A percentile compares a stretch with the other conserved stretches of the same genome.
Evolutionary conservation across 1,284 basidiomycete species (phyloP).

Genomic region (Trichosporon faecale): DNA sequence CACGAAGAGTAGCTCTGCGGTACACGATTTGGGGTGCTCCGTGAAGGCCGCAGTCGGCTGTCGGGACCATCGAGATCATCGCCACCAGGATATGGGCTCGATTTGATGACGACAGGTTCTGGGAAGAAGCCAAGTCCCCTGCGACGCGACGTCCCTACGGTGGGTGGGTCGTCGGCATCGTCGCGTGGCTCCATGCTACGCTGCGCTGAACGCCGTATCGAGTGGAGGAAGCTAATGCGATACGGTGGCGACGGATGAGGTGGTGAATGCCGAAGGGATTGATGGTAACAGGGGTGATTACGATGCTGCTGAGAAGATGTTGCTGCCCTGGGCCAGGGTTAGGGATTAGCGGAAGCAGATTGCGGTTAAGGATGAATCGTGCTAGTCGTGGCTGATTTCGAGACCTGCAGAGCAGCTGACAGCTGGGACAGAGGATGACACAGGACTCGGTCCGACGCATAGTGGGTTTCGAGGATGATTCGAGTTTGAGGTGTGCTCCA

Average conservation of each 20-base stretch:
- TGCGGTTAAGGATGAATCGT: background rate
- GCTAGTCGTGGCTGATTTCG: constrained; percentile 1
- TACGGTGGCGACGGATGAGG: background rate
- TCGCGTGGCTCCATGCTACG: background rate
- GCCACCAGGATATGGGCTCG: constrained; percentile 18
- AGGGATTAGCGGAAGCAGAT: background rate
- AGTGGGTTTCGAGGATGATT: constrained; percentile 2
- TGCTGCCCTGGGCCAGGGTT: background rate
- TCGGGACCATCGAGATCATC: constrained; percentile 10
- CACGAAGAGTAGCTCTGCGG: constrained; percentile 13
- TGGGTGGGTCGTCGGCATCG: constrained; percentile 3
- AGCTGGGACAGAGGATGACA: background rate
- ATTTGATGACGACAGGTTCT: constrained; percentile 34
- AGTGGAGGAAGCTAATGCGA: background rate
- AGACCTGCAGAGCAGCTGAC: background rate
- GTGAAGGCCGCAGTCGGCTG: background rate
- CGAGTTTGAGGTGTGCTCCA: background rate
- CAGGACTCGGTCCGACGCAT: background rate
- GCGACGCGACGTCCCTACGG: constrained; percentile 8
- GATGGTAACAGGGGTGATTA: background rate
- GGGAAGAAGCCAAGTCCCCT: constrained; percentile 32
- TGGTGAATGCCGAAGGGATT: background rate
- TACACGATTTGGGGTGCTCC: background rate
- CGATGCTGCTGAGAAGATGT: background rate
- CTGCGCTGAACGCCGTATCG: background rate